Conservation (phyloP, 2,329 filamentous ascomycete species). For the Fusarium cicatricum region DNA sequence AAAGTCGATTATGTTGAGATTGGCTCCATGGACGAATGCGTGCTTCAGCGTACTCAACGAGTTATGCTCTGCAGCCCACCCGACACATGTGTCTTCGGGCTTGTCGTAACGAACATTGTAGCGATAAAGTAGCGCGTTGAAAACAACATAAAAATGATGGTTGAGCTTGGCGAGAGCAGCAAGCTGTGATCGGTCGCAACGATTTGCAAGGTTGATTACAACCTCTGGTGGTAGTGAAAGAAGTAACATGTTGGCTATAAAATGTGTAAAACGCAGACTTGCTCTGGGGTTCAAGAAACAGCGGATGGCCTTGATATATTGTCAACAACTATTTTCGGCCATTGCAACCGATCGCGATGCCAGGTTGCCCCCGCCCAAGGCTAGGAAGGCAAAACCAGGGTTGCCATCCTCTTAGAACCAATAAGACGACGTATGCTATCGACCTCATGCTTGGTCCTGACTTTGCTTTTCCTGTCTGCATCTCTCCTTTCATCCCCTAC, state of each 20-base stretch:
- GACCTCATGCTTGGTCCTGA: too few relatives aligned
- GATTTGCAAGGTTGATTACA: neutral
- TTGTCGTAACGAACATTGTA: slow-evolving; percentile 9
- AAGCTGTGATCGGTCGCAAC: slow-evolving; percentile 1
- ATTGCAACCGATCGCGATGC: too few relatives aligned
- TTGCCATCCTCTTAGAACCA: too few relatives aligned
- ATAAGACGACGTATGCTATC: too few relatives aligned
- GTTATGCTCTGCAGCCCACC: slow-evolving; percentile 3
- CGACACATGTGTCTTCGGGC: neutral
- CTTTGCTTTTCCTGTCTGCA: too few relatives aligned
- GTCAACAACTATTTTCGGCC: too few relatives aligned
- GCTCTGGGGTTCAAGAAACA: too few relatives aligned
- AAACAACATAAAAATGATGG: neutral
- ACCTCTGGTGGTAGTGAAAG: neutral
- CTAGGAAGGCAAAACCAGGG: too few relatives aligned
- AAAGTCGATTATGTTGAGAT: neutral
- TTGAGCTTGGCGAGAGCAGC: neutral
- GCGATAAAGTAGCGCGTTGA: slow-evolving; percentile 6
- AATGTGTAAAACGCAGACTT: neutral
- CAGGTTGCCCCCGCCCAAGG: too few relatives aligned
- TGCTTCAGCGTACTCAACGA: slow-evolving; percentile 4
- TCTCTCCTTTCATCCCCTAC: too few relatives aligned
- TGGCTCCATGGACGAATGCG: slow-evolving; percentile 4
- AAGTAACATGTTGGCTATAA: neutral
- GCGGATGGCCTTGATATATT: too few relatives aligned